Evolutionary conservation across 768 basidiomycete genomes (phyloP), one percentile per base, ranked within the genome.

Genomic region (Hebeloma cylindrosporum): DNA sequence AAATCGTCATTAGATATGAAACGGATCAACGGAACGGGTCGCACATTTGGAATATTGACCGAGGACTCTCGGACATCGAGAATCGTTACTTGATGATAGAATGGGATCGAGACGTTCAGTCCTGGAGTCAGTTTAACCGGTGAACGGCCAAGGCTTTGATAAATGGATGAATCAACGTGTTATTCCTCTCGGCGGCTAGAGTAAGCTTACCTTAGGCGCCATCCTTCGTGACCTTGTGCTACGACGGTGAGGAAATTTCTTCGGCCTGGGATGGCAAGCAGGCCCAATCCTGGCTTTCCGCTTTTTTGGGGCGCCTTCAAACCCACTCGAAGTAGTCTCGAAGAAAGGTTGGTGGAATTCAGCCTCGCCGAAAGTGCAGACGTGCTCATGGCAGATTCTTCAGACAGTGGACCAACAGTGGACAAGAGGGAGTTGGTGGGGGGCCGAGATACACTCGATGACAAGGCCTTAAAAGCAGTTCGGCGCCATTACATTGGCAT

Each of bases 221-320:
- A 79, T 32, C 69, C 77, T 55, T 79, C 76, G 43, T 71, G 66
- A 4, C 75, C 76, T 61, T 78, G 77, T 34, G 74, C 60, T 32
- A 78, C 71, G 37, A 79, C 69, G 1, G 75, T 76, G n/a, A 78
- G 42, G 42, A 78, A 66, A 17, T 50, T 64, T 37, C 75, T 55
- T 32, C 43, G 40, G 14, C 16, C 40, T 26, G 36, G 36, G 29
- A 30, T 4, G 10, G 14, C 20, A 13, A 20, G 26, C 30, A 30
- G 14, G n/a, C 13, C 29, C n/a, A 4, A 17, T 8, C 33, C 41
- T 16, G 20, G 31, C 13, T 7, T 5, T 20, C 27, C 21, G n/a
- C n/a, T n/a, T n/a, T n/a, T n/a, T n/a, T n/a, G n/a, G n/a, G n/a
- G n/a, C n/a, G n/a, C n/a, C n/a, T n/a, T n/a, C n/a, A n/a, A n/a